Percentiles rank a stretch among this genome's conserved stretches.
Evolutionary conservation across 257 asterid genomes (phyloP).

Genomic region (Schizonepeta tenuifolia): DNA sequence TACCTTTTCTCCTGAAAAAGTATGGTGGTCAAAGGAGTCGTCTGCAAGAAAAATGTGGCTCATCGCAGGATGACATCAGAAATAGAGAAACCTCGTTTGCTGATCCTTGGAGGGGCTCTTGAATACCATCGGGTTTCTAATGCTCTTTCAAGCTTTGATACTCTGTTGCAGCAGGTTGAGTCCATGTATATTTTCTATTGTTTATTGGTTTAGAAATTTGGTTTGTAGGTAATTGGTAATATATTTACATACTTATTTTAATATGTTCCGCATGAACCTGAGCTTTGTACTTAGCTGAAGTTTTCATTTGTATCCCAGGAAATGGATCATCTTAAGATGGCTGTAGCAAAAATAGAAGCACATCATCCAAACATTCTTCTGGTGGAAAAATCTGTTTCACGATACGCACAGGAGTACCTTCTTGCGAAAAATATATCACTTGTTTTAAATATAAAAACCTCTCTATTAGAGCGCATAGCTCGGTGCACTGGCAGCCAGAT

Average conservation of each 20-base stretch:
- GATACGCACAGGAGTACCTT: conserved; percentile 93
- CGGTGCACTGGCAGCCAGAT: conserved; percentile 91
- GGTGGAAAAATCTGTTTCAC: conserved; percentile 98
- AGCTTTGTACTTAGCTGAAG: conserved; percentile 16
- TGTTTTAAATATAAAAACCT: conserved; percentile 79
- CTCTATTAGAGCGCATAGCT: conserved; percentile 89
- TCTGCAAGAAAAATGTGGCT: conserved; percentile 93
- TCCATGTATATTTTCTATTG: conserved; percentile 22
- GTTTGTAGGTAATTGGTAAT: conserved; percentile 17
- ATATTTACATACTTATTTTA: conserved; percentile 3
- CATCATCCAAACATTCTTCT: conserved; percentile 85
- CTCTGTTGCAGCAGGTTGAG: conserved; percentile 94
- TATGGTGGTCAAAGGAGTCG: conserved; percentile 90
- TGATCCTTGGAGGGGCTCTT: conserved; percentile 94
- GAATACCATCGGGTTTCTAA: conserved; percentile 93
- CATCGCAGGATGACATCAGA: conserved; percentile 90
- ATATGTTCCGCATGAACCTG: background rate
- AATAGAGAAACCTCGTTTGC: conserved; percentile 79
- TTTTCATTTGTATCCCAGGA: conserved; percentile 54
- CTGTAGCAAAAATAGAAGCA: conserved; percentile 87
- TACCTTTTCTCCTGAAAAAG: conserved; percentile 42
- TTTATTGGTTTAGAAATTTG: conserved; percentile 17
- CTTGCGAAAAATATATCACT: conserved; percentile 86
- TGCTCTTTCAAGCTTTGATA: conserved; percentile 92
- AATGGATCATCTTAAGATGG: conserved; percentile 99